Evolutionary conservation across 2,329 filamentous ascomycete genomes (phyloP), one percentile per base, ranked within the genome.

Genomic region (Aspergillus hortae): DNA sequence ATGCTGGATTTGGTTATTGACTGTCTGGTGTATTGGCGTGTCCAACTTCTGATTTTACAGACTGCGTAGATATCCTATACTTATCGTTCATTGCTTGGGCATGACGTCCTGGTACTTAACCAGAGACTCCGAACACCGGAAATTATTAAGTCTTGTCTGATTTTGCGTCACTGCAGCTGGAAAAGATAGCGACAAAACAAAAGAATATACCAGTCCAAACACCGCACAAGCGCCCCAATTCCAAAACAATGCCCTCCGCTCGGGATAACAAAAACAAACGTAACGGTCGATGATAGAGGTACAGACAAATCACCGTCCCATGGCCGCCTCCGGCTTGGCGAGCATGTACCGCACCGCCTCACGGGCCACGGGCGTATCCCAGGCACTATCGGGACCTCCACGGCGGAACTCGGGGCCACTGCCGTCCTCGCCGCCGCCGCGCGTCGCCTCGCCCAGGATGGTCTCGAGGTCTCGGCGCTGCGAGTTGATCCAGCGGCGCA

Each of bases 381-480:
- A 88, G 27, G 84, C 80, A 38, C 85, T 77, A n/a, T 80, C 78
- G 14, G 73, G 63, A 4, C 85, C 85, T 48, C 72, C 74, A 43
- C 70, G 72, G 38, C 70, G 67, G 57, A 75, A 77, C 58, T 77
- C 76, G 40, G 71, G 67, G 4, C 70, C 75, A 41, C 63, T 72
- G 40, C 67, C 80, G 77, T 74, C 88, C 76, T 78, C 80, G 40
- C 75, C 76, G 3, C 76, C 79, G 35, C 68, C 66, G 49, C 85
- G 80, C 47, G 84, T 82, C 1, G 86, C 85, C 72, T 96, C 92
- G 52, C 91, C 92, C 56, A 94, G 80, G 44, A 96, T 87, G 6
- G 94, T 85, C 65, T 95, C 91, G 33, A 96, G 77, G 68, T 97
- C 92, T 45, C 92, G 81, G 74, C 91, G 91, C 76, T 99, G 94